phyloP scores from a whole-genome alignment of 306 rosid genomes.

The Malus asiatica region DNA sequence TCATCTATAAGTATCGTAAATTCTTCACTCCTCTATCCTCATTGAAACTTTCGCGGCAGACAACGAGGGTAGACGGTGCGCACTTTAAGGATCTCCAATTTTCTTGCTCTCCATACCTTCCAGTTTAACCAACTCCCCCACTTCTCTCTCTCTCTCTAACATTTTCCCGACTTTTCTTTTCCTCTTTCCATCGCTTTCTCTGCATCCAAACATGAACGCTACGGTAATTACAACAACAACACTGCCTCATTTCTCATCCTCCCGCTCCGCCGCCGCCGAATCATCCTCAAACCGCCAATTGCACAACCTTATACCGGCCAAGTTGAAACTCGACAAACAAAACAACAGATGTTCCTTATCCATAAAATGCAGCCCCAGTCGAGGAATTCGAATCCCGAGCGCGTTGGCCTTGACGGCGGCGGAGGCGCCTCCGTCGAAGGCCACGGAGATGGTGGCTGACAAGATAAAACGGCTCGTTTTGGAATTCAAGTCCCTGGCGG shows the following conservation, averaged over 20 bases:
- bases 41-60: neutral
- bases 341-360: neutral
- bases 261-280: neutral
- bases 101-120: neutral
- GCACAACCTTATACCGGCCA: neutral
- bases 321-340: neutral
- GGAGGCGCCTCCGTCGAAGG: neutral
- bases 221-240: neutral
- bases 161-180: neutral
- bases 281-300: neutral
- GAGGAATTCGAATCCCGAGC: slow-evolving; percentile 1
- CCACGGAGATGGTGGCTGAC: slow-evolving; percentile 13
- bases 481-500: slow-evolving; percentile 49
- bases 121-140: neutral
- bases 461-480: slow-evolving; percentile 25
- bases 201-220: slow-evolving; percentile 26
- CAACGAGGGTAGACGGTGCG: neutral
- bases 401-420: neutral
- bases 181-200: slow-evolving; percentile 4
- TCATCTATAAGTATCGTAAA: neutral
- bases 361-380: neutral
- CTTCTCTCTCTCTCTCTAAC: neutral
- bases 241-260: neutral
- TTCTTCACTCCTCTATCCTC: neutral
- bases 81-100: slow-evolving; percentile 2